These are phyloP conservation scores for Kodamaea sagamina DNA, from an alignment of 805 yeast genomes.

Conservation along the genomic window DNA sequence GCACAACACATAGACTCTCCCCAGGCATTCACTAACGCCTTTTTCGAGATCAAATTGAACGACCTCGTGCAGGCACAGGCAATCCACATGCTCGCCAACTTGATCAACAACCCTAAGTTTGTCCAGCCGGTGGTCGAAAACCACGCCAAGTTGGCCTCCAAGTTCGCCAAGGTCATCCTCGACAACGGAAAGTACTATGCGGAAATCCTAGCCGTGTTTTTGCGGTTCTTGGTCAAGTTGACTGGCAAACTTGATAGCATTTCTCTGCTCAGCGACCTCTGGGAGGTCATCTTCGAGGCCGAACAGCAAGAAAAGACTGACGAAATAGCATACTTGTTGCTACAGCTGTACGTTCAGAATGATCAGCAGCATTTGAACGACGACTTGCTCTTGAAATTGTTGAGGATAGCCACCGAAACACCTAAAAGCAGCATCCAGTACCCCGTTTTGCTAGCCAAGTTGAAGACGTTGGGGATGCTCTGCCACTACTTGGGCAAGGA, in stretches of 20 bases:
- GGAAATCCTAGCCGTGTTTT: slow-evolving; percentile 30
- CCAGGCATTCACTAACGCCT: slow-evolving; percentile 21
- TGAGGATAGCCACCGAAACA: slow-evolving; percentile 5
- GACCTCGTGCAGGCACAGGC: slow-evolving; percentile 42
- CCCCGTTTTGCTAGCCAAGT: slow-evolving; percentile 16
- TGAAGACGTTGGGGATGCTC: slow-evolving; percentile 25
- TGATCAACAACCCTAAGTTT: slow-evolving; percentile 20
- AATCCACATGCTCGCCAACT: slow-evolving; percentile 36
- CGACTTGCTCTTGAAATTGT: background rate
- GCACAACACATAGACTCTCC: slow-evolving; percentile 12
- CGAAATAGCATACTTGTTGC: slow-evolving; percentile 21
- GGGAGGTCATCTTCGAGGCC: slow-evolving; percentile 10
- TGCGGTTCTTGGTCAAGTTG: slow-evolving; percentile 32
- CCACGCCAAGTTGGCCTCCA: slow-evolving; percentile 15
- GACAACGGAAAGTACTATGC: slow-evolving; percentile 39
- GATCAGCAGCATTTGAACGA: background rate
- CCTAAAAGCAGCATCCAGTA: slow-evolving; percentile 6
- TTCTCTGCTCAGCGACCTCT: slow-evolving; percentile 16
- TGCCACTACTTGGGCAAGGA: slow-evolving; percentile 15
- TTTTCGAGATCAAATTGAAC: slow-evolving; percentile 22
- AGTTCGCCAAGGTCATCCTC: slow-evolving; percentile 28
- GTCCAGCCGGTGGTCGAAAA: slow-evolving; percentile 17
- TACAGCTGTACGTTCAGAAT: slow-evolving; percentile 20
- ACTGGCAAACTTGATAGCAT: slow-evolving; percentile 2
- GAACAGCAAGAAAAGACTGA: slow-evolving; percentile 5